phyloP scores from a whole-genome alignment of 2,329 filamentous ascomycete genomes.

The Drechslera avenae region DNA sequence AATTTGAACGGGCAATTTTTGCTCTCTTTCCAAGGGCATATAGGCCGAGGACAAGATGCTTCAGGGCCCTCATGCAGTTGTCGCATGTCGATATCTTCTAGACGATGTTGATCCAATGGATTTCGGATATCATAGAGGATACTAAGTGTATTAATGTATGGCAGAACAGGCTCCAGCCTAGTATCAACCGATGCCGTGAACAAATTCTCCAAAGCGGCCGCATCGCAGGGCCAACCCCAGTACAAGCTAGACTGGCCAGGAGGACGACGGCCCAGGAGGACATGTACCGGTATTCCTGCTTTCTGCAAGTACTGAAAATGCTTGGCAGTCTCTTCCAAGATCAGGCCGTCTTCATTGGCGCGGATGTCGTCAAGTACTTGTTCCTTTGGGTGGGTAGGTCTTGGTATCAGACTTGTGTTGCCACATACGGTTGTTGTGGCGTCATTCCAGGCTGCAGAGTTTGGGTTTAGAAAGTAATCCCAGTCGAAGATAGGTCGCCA shows the following conservation, averaged over 20 bases:
- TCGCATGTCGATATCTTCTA: constrained; percentile 19
- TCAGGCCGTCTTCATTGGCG: background rate
- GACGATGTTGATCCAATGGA: constrained; percentile 19
- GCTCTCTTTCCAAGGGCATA: constrained; percentile 12
- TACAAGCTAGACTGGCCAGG: constrained; percentile 24
- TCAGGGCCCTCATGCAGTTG: constrained; percentile 7
- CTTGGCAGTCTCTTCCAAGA: constrained; percentile 1
- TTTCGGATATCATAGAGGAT: constrained; percentile 35
- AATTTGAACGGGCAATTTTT: constrained; percentile 8
- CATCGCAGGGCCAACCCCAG: constrained; percentile 26
- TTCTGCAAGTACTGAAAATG: constrained; percentile 21
- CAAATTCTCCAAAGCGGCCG: constrained; percentile 20
- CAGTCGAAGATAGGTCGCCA: constrained; percentile 39
- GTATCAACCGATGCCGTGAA: constrained; percentile 16
- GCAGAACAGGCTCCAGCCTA: constrained; percentile 22
- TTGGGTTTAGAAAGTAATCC: constrained; percentile 26
- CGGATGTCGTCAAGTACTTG: too few relatives aligned
- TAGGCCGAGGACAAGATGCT: constrained; percentile 15
- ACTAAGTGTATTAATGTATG: constrained; percentile 24
- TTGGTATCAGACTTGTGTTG: too few relatives aligned
- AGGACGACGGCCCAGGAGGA: constrained; percentile 30
- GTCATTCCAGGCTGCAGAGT: background rate
- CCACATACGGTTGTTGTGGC: background rate
- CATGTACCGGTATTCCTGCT: constrained; percentile 26
- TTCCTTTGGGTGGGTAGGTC: too few relatives aligned